These are phyloP conservation scores for Gomphus sp. DNA, from an alignment of 1,284 basidiomycete genomes.

Conservation along the genomic window DNA sequence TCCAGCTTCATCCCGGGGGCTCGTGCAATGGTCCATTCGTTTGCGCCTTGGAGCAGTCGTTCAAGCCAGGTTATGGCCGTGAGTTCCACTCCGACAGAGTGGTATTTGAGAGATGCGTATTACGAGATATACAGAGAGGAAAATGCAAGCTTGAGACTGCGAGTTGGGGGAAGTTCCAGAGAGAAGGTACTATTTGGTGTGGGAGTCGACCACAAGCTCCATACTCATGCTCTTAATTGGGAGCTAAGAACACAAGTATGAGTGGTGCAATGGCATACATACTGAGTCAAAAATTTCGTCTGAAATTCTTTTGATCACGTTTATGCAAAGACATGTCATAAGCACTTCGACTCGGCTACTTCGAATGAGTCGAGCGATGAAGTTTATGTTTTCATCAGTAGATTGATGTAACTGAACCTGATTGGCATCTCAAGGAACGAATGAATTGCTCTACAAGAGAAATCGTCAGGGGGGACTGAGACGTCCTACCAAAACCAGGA, in stretches of 20 bases:
- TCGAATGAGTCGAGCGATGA: background rate
- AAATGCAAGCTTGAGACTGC: slow-evolving; percentile 62
- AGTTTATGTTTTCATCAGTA: background rate
- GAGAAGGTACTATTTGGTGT: slow-evolving; percentile 17
- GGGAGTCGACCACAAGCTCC: slow-evolving; percentile 12
- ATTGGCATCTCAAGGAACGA: background rate
- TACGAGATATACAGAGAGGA: slow-evolving; percentile 67
- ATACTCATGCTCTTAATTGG: slow-evolving; percentile 2
- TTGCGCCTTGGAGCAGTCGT: slow-evolving; percentile 43
- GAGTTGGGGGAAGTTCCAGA: slow-evolving; percentile 37
- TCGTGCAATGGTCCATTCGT: slow-evolving; percentile 65
- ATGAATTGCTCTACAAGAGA: background rate
- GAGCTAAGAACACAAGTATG: background rate
- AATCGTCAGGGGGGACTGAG: background rate
- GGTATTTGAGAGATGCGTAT: slow-evolving; percentile 47
- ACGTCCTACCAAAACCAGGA: background rate
- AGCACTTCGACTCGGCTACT: slow-evolving; percentile 6
- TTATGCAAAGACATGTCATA: slow-evolving; percentile 12
- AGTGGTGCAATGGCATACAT: background rate
- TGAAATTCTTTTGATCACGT: slow-evolving; percentile 3
- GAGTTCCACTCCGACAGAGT: slow-evolving; percentile 2
- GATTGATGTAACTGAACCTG: background rate
- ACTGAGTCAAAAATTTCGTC: slow-evolving; percentile 10
- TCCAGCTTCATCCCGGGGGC: slow-evolving; percentile 71
- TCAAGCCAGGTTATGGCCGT: slow-evolving; percentile 38